Percentiles rank a stretch among this genome's conserved stretches.
phyloP scores from a whole-genome alignment of 345 rosid genomes.

The Camelina sativa region DNA sequence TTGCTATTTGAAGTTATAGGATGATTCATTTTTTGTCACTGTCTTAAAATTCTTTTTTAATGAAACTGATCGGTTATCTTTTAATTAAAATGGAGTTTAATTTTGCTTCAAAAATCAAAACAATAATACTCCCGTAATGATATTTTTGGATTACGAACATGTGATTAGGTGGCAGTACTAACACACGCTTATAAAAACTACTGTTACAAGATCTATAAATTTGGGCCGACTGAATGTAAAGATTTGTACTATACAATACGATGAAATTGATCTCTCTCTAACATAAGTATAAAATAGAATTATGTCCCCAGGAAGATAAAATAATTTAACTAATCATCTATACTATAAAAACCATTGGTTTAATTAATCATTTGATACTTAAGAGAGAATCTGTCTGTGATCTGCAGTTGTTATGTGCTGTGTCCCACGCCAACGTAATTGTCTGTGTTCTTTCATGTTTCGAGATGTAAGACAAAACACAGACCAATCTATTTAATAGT shows the following conservation, averaged over 20 bases:
- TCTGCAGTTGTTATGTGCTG: conserved; percentile 41
- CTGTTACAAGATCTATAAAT: conserved; percentile 7
- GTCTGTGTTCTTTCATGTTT: conserved; percentile 43
- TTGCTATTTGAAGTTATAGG: conserved; percentile 5
- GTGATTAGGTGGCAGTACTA: conserved; percentile 15
- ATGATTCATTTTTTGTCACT: neutral
- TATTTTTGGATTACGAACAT: neutral
- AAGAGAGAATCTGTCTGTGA: conserved; percentile 41
- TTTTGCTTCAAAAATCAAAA: neutral
- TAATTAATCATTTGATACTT: conserved; percentile 23
- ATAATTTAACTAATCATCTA: neutral
- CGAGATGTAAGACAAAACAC: conserved; percentile 43
- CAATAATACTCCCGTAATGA: neutral
- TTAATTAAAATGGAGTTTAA: conserved; percentile 2
- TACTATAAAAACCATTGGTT: neutral
- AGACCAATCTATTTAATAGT: conserved; percentile 40
- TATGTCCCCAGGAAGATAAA: conserved; percentile 10
- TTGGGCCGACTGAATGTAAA: conserved; percentile 25
- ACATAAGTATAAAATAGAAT: neutral
- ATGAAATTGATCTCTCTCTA: conserved; percentile 16
- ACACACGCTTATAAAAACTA: conserved; percentile 31
- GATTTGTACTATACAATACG: conserved; percentile 28
- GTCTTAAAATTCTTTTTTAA: too few species aligned
- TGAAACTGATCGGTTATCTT: neutral
- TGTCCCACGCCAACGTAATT: conserved; percentile 44